Conservation (phyloP, 208 protist species). For the Crithidia mellificae region DNA sequence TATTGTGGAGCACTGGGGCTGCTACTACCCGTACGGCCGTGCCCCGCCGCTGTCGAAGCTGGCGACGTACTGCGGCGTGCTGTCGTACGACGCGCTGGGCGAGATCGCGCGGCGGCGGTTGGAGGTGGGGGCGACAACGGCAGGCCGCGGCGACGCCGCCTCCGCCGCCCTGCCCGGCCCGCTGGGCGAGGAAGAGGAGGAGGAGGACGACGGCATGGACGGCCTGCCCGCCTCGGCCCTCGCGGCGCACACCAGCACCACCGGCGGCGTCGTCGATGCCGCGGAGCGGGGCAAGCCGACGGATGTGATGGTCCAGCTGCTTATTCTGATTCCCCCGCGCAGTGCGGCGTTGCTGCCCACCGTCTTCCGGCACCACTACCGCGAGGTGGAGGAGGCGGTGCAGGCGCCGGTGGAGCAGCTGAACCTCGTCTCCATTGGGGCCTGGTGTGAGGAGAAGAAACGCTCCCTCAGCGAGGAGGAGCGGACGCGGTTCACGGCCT, state of each 20-base stretch:
- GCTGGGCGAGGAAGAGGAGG: conserved; percentile 18
- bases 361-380: conserved; percentile 58
- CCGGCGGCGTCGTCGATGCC: conserved; percentile 18
- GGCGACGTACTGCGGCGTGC: conserved; percentile 77
- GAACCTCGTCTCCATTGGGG: conserved; percentile 57
- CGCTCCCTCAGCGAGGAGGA: conserved; percentile 74
- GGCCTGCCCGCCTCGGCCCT: conserved; percentile 13
- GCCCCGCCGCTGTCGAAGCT: conserved; percentile 73
- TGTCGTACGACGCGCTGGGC: conserved; percentile 73
- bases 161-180: background rate
- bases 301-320: conserved; percentile 82
- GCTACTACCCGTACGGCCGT: conserved; percentile 83
- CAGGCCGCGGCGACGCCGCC: background rate
- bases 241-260: background rate
- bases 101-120: conserved; percentile 44
- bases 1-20: conserved; percentile 83
- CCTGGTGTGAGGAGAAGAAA: conserved; percentile 74
- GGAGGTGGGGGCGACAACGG: conserved; percentile 12
- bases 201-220: conserved; percentile 37
- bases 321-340: conserved; percentile 68
- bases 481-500: conserved; percentile 67
- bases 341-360: conserved; percentile 66
- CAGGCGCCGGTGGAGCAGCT: conserved; percentile 73
- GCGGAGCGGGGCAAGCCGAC: conserved; percentile 45
- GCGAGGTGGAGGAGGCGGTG: conserved; percentile 62